Percentiles rank a stretch among this genome's conserved stretches.
Conservation (phyloP, 306 rosid species). For the Spatholobus suberectus region DNA sequence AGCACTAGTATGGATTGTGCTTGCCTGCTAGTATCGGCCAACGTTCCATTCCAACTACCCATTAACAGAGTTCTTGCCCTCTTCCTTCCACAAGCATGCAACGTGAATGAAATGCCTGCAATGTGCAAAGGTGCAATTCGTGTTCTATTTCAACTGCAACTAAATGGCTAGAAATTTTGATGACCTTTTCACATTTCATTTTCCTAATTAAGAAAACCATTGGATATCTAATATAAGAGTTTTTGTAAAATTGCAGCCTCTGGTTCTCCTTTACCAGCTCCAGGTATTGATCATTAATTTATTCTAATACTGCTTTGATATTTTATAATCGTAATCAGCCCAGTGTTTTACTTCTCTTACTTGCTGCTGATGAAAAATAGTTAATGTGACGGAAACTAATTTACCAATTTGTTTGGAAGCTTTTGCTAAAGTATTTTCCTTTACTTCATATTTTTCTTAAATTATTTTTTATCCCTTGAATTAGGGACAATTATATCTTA, state of each 20-base stretch:
- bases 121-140: slow-evolving; percentile 65
- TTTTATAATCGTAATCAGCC: neutral
- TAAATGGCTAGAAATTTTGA: neutral
- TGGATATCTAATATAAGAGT: neutral
- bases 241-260: slow-evolving; percentile 57
- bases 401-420: neutral
- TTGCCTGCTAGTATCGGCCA: slow-evolving; percentile 71
- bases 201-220: neutral
- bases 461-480: neutral
- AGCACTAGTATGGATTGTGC: slow-evolving; percentile 57
- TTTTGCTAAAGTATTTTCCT: neutral
- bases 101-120: slow-evolving; percentile 33
- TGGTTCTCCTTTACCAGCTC: slow-evolving; percentile 64
- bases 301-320: neutral
- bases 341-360: neutral
- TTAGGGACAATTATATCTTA: neutral
- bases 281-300: slow-evolving; percentile 57
- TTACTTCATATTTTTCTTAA: neutral
- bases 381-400: neutral
- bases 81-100: slow-evolving; percentile 62
- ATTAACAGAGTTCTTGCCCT: slow-evolving; percentile 52
- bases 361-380: neutral
- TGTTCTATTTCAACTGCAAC: neutral
- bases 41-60: slow-evolving; percentile 65
- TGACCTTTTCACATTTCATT: neutral